These are phyloP conservation scores for Penicillium samsonianum DNA, from an alignment of 495 filamentous ascomycete genomes.

Conservation along the genomic window DNA sequence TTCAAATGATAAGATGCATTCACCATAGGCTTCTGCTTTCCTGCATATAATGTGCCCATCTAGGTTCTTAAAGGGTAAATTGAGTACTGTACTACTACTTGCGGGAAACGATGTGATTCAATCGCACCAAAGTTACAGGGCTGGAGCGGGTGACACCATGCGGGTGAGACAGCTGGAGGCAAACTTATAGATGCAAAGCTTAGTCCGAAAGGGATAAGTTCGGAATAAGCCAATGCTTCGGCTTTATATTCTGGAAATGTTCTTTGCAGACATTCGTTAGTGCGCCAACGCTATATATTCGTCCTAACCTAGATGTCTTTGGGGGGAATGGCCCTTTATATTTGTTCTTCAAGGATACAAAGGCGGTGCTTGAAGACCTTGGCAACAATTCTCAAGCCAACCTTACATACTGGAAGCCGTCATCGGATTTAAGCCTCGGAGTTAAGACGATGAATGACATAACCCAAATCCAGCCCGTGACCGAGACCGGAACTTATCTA, in stretches of 20 bases:
- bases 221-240: background rate
- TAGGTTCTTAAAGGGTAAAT: background rate
- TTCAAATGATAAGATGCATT: too few relatives aligned
- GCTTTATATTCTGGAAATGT: background rate
- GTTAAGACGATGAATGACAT: slow-evolving; percentile 17
- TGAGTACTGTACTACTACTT: background rate
- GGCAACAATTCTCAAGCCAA: background rate
- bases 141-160: background rate
- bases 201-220: background rate
- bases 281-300: background rate
- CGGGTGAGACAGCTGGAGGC: background rate
- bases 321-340: too few relatives aligned
- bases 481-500: slow-evolving; percentile 11
- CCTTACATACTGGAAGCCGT: too few relatives aligned
- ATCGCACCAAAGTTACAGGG: background rate
- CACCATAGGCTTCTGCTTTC: background rate
- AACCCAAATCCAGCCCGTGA: slow-evolving; percentile 15
- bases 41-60: background rate
- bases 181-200: background rate
- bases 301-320: background rate
- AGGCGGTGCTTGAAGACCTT: background rate
- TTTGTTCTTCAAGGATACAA: background rate
- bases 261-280: background rate
- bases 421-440: slow-evolving; percentile 11
- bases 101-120: background rate